phyloP scores from a whole-genome alignment of 2,329 filamentous ascomycete species.

The Cercospora sp. region DNA sequence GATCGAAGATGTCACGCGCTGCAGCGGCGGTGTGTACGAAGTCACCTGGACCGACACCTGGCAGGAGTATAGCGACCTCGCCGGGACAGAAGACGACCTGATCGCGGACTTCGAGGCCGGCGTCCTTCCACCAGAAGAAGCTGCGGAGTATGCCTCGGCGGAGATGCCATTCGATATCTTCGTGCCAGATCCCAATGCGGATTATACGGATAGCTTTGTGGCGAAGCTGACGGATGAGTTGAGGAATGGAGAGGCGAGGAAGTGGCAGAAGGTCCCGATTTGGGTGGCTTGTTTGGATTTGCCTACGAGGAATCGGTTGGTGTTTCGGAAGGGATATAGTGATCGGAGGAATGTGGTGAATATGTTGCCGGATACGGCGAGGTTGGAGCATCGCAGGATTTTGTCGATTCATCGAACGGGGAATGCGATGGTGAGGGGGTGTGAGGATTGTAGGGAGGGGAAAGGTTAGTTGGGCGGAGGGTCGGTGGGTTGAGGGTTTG shows the following conservation, averaged over 20 bases:
- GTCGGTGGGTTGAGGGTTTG: no score
- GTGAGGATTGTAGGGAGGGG: not conserved
- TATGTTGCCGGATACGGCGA: not conserved
- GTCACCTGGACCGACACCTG: not conserved
- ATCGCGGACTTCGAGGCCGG: not conserved
- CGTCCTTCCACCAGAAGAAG: not conserved
- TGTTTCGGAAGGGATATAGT: not conserved
- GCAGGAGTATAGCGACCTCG: not conserved
- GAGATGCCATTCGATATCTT: not conserved
- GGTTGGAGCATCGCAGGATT: not conserved
- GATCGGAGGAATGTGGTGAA: not conserved
- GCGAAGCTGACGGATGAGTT: not conserved
- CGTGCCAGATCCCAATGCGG: not conserved
- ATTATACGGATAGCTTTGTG: not conserved
- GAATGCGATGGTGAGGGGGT: not conserved
- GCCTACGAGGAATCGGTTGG: not conserved
- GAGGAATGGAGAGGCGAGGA: not conserved
- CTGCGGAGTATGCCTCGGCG: not conserved
- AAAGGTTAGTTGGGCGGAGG: not conserved
- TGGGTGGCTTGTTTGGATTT: not conserved
- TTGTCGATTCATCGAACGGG: conserved; percentile 4
- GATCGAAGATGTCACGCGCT: not conserved
- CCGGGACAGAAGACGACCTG: not conserved
- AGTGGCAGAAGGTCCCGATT: not conserved
- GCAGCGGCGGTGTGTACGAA: not conserved